A percentile compares a stretch with the other conserved stretches of the same genome.
Conservation (phyloP, 164 flowering plant genomes). For the Nelumbo lutea region DNA sequence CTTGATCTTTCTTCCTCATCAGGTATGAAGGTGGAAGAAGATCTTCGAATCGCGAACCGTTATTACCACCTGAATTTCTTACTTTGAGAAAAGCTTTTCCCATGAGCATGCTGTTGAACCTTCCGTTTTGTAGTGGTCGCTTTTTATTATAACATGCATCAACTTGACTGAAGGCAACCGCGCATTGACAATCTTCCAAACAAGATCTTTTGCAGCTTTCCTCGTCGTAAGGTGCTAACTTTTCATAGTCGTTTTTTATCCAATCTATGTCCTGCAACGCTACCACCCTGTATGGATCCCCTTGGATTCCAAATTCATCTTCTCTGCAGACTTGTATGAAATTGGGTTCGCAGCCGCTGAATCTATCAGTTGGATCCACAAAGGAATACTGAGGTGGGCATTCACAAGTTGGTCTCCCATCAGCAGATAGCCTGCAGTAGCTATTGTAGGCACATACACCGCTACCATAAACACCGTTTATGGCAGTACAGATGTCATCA, state of each 20-base stretch:
- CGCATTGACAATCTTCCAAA: conserved; percentile 35
- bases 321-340: conserved; percentile 30
- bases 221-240: conserved; percentile 7
- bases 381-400: conserved; percentile 38
- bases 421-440: not conserved
- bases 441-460: too few species aligned
- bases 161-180: conserved; percentile 17
- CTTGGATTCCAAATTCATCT: not conserved
- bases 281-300: conserved; percentile 9
- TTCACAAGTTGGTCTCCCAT: conserved; percentile 22
- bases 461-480: too few species aligned
- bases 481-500: too few species aligned
- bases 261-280: conserved; percentile 25
- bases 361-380: conserved; percentile 32
- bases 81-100: too few species aligned
- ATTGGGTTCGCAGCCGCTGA: conserved; percentile 38
- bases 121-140: too few species aligned
- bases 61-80: too few species aligned
- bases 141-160: not conserved
- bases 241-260: conserved; percentile 26
- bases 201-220: conserved; percentile 29
- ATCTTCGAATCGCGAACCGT: not conserved
- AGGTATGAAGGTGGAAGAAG: not conserved
- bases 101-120: too few species aligned
- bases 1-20: conserved; percentile 1